phyloP scores from a whole-genome alignment of 768 basidiomycete species.

The Holtermanniella nyarrowii region DNA sequence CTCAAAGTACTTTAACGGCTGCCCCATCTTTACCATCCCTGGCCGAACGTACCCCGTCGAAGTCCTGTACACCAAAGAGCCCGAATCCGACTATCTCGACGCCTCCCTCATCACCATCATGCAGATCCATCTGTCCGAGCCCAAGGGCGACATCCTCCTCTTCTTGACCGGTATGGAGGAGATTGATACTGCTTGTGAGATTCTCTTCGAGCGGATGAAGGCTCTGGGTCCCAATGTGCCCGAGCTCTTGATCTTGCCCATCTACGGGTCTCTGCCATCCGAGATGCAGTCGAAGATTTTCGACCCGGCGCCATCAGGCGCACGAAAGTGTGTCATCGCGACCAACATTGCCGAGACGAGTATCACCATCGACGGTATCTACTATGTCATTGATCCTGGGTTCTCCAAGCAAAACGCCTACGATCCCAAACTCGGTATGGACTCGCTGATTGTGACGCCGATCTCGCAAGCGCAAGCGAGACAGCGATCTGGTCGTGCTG shows the following conservation, averaged over 20 bases:
- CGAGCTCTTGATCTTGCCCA: slow-evolving; percentile 89
- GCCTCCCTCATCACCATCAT: slow-evolving; percentile 97
- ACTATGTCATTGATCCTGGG: slow-evolving; percentile 97
- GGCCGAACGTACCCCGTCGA: slow-evolving; percentile 98
- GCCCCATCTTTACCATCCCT: slow-evolving; percentile 99
- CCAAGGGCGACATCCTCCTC: slow-evolving; percentile 87
- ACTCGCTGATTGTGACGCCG: slow-evolving; percentile 93
- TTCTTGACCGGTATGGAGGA: slow-evolving; percentile 99
- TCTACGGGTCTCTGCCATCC: slow-evolving; percentile 94
- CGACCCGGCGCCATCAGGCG: slow-evolving; percentile 92
- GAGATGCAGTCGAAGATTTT: slow-evolving; percentile 97
- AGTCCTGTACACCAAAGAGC: slow-evolving; percentile 96
- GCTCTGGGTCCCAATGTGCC: slow-evolving; percentile 97
- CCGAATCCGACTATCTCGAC: slow-evolving; percentile 92
- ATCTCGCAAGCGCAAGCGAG: slow-evolving; percentile 97
- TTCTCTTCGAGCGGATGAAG: slow-evolving; percentile 96
- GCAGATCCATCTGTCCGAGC: slow-evolving; percentile 98
- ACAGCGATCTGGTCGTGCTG: slow-evolving; percentile 90
- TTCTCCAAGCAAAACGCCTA: slow-evolving; percentile 99
- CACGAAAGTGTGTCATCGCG: slow-evolving; percentile 98
- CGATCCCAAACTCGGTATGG: slow-evolving; percentile 95
- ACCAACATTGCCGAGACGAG: slow-evolving; percentile 99
- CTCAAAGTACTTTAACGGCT: slow-evolving; percentile 96
- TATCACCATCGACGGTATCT: slow-evolving; percentile 95
- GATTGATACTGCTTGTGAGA: slow-evolving; percentile 95